Evolutionary conservation across 2,329 filamentous ascomycete genomes (phyloP).

Genomic region (Hymenoscyphus salicellus): DNA sequence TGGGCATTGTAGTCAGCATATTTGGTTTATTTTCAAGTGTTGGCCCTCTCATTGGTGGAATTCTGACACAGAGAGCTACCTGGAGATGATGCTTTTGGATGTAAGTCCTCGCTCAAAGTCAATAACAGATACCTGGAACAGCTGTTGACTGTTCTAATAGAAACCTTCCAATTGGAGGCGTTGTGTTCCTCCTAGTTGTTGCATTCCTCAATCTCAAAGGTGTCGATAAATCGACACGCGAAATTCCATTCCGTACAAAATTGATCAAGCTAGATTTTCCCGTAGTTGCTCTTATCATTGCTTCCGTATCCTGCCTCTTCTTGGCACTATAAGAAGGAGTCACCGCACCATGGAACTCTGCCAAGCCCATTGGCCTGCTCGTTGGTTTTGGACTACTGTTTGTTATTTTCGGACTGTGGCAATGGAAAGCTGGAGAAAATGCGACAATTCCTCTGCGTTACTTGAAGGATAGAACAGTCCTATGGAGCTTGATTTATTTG

Average conservation of each 20-base stretch:
- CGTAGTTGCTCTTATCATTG: neutral
- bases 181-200: constrained; percentile 12
- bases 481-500: neutral
- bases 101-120: constrained; percentile 26
- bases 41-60: constrained; percentile 60
- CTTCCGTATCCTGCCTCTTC: neutral
- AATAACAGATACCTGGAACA: neutral
- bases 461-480: neutral
- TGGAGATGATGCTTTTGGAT: constrained; percentile 39
- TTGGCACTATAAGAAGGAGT: constrained; percentile 1
- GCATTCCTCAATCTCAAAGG: constrained; percentile 7
- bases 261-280: neutral
- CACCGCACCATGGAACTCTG: neutral
- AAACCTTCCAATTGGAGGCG: constrained; percentile 38
- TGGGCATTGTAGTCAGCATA: constrained; percentile 13
- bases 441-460: constrained; percentile 1
- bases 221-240: neutral
- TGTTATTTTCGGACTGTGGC: neutral
- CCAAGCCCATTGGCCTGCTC: neutral
- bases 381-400: neutral
- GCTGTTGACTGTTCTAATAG: constrained; percentile 17
- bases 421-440: constrained; percentile 2
- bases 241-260: neutral
- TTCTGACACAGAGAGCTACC: constrained; percentile 51
- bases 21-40: constrained; percentile 13